Evolutionary conservation across 192 early-diverging fungal species (phyloP).

Genomic region (Mortierella alpina): DNA sequence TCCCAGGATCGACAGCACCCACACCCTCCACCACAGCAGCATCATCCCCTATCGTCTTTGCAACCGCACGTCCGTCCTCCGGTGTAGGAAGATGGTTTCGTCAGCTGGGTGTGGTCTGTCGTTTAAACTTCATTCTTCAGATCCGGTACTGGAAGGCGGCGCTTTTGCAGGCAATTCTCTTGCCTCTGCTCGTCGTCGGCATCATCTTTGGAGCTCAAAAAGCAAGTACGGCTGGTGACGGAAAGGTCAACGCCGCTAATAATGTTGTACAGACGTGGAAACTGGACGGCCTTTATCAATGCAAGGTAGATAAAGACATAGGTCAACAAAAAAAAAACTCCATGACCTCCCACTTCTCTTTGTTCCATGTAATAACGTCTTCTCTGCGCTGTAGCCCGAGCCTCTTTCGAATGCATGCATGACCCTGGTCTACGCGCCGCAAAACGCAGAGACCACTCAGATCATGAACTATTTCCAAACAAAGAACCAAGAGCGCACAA

Average conservation of each 20-base stretch:
- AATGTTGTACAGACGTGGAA: conserved; percentile 23
- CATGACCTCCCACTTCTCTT: neutral
- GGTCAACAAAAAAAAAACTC: neutral
- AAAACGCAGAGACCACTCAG: conserved; percentile 29
- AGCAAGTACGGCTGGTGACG: conserved; percentile 12
- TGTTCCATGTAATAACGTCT: neutral
- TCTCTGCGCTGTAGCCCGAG: conserved; percentile 18
- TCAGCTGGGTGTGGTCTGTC: conserved; percentile 35
- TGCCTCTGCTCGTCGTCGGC: conserved; percentile 32
- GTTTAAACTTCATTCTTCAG: conserved; percentile 27
- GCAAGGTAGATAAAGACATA: conserved; percentile 21
- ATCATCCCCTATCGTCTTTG: conserved; percentile 23
- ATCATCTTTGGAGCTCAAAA: conserved; percentile 26
- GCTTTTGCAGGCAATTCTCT: conserved; percentile 20
- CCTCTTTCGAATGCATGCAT: conserved; percentile 41
- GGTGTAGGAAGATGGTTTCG: conserved; percentile 16
- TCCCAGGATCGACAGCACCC: neutral
- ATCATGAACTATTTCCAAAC: conserved; percentile 47
- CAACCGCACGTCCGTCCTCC: conserved; percentile 29
- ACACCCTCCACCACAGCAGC: neutral
- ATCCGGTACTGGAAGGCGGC: conserved; percentile 43
- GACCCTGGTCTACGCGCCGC: conserved; percentile 35
- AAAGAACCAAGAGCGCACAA: conserved; percentile 34
- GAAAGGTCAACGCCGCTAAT: conserved; percentile 10
- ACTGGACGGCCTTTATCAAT: conserved; percentile 43